Evolutionary conservation across 768 basidiomycete species (phyloP), one percentile per base, ranked within the genome.

Genomic region (Kwoniella heveanensis): DNA sequence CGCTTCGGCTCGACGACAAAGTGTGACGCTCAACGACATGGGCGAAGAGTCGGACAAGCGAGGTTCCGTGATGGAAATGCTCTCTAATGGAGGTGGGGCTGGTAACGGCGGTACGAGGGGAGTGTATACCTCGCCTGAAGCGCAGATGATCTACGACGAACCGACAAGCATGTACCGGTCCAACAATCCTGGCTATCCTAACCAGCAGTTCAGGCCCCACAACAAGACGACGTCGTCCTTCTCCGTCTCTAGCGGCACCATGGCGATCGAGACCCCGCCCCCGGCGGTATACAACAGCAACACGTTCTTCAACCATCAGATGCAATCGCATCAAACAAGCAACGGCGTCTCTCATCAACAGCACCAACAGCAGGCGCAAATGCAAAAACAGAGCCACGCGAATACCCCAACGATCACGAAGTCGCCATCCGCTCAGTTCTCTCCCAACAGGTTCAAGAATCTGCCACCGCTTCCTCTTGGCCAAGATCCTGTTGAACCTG

Each of bases 151-250:
- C 9, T 64, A 65, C 46, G 58, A 60, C 37, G 64, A 56, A 32
- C 48, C 57, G 19, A 32, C 91, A 91, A 47, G 87, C 82, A 91
- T 91, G 93, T 30, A 96, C 81, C 15, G 88, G 86, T 76, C 95
- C 92, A 0, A 90, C 90, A 10, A 90, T 86, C 22, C 17, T 10
- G 91, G 88, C 79, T 96, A 93, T 77, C 94, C 95, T 0, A 87
- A 61, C 92, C 83, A 0, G 90, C 86, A 30, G 88, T 62, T 46
- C 57, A 62, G 70, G 39, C 66, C 68, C 0, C 58, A 66, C 36
- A 74, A 69, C 59, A 76, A 76, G 57, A 70, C 72, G 7, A 60
- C 64, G 6, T 73, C 72, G 22, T 64, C 70, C 19, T 55, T 72
- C 8, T 76, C 74, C 12, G 60, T 60, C n/a, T 73, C 74, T 19